Evolutionary conservation across 2,329 filamentous ascomycete genomes (phyloP).

Genomic region (Fusarium marasasianum): DNA sequence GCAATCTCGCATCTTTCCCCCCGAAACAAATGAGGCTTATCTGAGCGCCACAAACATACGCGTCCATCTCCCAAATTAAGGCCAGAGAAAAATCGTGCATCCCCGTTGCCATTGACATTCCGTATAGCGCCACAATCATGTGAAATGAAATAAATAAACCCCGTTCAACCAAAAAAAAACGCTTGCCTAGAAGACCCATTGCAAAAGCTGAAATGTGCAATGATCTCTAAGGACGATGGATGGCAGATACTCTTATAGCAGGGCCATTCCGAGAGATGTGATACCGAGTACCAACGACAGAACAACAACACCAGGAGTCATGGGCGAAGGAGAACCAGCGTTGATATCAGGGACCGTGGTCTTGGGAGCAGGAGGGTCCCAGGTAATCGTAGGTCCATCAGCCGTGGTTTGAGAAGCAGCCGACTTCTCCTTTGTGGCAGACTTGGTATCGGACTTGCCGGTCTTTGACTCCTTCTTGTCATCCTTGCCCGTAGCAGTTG

Average conservation of each 20-base stretch:
- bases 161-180: neutral
- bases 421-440: conserved; percentile 11
- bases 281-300: conserved; percentile 39
- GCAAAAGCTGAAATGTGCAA: neutral
- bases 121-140: conserved; percentile 25
- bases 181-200: neutral
- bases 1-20: conserved; percentile 14
- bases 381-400: conserved; percentile 29
- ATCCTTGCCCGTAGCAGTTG: conserved; percentile 20
- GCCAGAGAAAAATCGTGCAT: conserved; percentile 6
- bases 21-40: conserved; percentile 21
- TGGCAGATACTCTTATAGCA: conserved; percentile 1
- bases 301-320: conserved; percentile 34
- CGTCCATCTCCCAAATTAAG: conserved; percentile 12
- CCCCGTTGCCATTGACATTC: conserved; percentile 17
- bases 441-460: conserved; percentile 10
- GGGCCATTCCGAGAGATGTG: conserved; percentile 38
- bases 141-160: conserved; percentile 16
- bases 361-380: conserved; percentile 26
- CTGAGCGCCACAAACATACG: conserved; percentile 36
- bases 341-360: conserved; percentile 41
- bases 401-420: conserved; percentile 17
- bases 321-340: conserved; percentile 24
- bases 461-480: conserved; percentile 16
- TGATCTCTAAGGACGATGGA: neutral